Evolutionary conservation across 257 asterid species (phyloP), one percentile per base, ranked within the genome.

Genomic region (Jacaranda mimosifolia): DNA sequence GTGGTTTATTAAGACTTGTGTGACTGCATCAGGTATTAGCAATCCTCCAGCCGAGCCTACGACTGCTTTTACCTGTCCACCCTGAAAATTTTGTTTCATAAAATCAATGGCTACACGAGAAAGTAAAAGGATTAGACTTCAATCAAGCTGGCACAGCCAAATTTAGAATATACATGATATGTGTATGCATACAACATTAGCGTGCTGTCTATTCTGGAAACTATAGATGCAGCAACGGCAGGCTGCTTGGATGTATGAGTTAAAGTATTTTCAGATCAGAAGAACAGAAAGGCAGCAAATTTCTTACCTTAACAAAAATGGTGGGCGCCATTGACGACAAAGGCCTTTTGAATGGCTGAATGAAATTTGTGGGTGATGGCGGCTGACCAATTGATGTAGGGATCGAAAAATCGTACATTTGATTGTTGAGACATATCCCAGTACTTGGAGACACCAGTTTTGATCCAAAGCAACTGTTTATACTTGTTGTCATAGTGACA

Each of bases 251-350:
- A 26, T 40, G 45, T 40, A 40, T 40, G 45, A 4, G 5, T 40
- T 3, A 40, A 40, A 40, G 32, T 0, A 40, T 40, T 40, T 40
- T 40, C 45, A 40, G 45, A 40, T 7, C 19, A 55, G 56, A 9
- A 9, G 12, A 19, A 17, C 3, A 17, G 36, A 52, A 40, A 2
- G 9, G 45, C 11, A 11, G 36, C 6, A 39, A 70, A 67, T 9
- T 36, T 63, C 4, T 45, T 64, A 83, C 91, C 88, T 86, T 74
- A 7, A 83, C 56, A 51, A 88, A 36, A 72, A 88, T 79, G 5
- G 80, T 65, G 49, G 91, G 93, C 3, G 89, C 35, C 91, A 88
- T 88, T 60, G 91, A 86, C 3, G 93, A 88, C 81, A 86, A 65
- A 18, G 93, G 93, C 42, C 91, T 75, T 67, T 88, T 88, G 53